phyloP scores from a whole-genome alignment of 805 yeast species.

The Kodamaea jinghongensis region DNA sequence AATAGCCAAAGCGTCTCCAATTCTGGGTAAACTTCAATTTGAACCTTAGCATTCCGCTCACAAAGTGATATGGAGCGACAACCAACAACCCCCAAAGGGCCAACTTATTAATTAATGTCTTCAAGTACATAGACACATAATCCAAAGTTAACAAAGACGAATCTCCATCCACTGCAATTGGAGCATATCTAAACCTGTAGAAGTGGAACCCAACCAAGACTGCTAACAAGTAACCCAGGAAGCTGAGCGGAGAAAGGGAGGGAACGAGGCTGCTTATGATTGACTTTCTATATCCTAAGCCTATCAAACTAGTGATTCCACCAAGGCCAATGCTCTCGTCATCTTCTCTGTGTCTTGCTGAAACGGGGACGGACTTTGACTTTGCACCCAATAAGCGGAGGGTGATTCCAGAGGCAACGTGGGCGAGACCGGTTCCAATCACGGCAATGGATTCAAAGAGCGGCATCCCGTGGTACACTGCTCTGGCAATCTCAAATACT shows the following conservation, averaged over 20 bases:
- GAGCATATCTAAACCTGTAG: conserved; percentile 46
- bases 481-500: conserved; percentile 56
- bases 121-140: conserved; percentile 42
- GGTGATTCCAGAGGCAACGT: conserved; percentile 52
- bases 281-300: conserved; percentile 52
- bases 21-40: conserved; percentile 35
- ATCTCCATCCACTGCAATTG: conserved; percentile 62
- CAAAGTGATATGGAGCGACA: conserved; percentile 49
- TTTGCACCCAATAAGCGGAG: conserved; percentile 29
- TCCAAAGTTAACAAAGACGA: conserved; percentile 53
- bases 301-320: conserved; percentile 55
- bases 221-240: conserved; percentile 56
- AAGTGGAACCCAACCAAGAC: conserved; percentile 48
- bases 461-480: conserved; percentile 53
- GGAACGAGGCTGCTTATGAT: conserved; percentile 42
- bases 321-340: conserved; percentile 49
- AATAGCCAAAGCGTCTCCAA: conserved; percentile 46
- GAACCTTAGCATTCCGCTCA: conserved; percentile 53
- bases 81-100: conserved; percentile 34
- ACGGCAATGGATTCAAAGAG: conserved; percentile 48
- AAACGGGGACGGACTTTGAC: not conserved
- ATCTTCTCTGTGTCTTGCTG: conserved; percentile 4
- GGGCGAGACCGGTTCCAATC: conserved; percentile 45
- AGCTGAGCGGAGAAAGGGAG: conserved; percentile 50
- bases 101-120: conserved; percentile 26